Evolutionary conservation across 176 grass and related monocot species (phyloP).

Genomic region (Carex kokanica): DNA sequence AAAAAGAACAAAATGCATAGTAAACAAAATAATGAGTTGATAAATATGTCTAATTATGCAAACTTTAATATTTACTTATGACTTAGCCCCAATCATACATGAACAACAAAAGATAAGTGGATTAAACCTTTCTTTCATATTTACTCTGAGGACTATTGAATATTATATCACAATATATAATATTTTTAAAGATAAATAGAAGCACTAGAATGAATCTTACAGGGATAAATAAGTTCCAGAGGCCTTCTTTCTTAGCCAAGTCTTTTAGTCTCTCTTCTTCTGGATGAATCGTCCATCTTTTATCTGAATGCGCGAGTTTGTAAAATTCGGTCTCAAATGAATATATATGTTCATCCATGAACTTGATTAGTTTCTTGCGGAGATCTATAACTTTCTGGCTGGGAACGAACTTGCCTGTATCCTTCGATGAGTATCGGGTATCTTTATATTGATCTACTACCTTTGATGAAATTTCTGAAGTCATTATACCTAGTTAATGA

Average conservation of each 20-base stretch:
- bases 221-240: conserved; percentile 97
- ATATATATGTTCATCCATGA: conserved; percentile 82
- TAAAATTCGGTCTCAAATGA: conserved; percentile 72
- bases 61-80: neutral
- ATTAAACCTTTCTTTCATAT: neutral
- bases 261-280: conserved; percentile 70
- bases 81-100: neutral
- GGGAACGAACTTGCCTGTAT: conserved; percentile 61
- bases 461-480: conserved; percentile 26
- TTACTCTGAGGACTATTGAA: neutral
- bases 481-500: conserved; percentile 38
- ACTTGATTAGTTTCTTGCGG: conserved; percentile 62
- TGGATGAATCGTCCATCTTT: conserved; percentile 80
- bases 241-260: conserved; percentile 65
- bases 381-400: conserved; percentile 71
- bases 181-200: neutral
- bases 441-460: conserved; percentile 28
- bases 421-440: conserved; percentile 20
- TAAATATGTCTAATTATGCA: neutral
- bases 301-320: conserved; percentile 63
- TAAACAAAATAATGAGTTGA: conserved; percentile 5
- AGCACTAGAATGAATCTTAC: conserved; percentile 33
- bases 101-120: neutral
- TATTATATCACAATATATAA: neutral
- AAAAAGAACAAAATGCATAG: conserved; percentile 35